phyloP scores from a whole-genome alignment of 2,329 filamentous ascomycete species.

The Venturia pyrina region DNA sequence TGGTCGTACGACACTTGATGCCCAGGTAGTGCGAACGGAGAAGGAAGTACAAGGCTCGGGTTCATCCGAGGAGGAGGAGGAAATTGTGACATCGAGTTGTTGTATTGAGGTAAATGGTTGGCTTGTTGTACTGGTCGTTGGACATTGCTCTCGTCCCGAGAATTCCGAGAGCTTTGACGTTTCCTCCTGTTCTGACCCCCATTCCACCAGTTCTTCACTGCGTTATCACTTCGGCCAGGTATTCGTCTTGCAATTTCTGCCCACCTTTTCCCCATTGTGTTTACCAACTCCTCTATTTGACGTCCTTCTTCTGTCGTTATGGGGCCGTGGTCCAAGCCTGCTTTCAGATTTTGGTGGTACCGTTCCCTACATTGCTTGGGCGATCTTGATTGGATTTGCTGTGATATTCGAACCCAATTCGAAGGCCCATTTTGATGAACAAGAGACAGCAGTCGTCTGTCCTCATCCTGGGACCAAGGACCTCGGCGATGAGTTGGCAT shows the following conservation, averaged over 20 bases:
- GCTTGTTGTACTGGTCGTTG: background rate
- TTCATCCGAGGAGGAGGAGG: background rate
- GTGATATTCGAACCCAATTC: constrained; percentile 85
- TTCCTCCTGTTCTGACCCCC: constrained; percentile 75
- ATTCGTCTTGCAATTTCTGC: constrained; percentile 81
- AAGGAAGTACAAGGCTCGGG: background rate
- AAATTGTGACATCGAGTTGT: background rate
- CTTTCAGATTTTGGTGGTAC: constrained; percentile 85
- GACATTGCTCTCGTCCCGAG: background rate
- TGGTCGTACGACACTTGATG: background rate
- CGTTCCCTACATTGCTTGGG: constrained; percentile 93
- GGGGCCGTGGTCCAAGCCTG: constrained; percentile 69
- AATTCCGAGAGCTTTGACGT: constrained; percentile 21
- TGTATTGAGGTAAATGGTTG: background rate
- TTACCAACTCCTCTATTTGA: constrained; percentile 67
- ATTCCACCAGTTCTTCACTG: constrained; percentile 98
- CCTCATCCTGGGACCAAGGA: constrained; percentile 12
- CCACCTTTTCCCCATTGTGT: constrained; percentile 76
- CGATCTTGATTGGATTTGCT: constrained; percentile 64
- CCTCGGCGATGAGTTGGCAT: constrained; percentile 10
- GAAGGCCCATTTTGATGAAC: constrained; percentile 7
- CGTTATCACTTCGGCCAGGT: constrained; percentile 81
- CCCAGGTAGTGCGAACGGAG: background rate
- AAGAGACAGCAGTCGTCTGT: background rate
- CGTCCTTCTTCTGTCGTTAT: constrained; percentile 67